A percentile compares a stretch with the other conserved stretches of the same genome.
phyloP scores from a whole-genome alignment of 805 yeast species.

The Schizosaccharomyces pombe region DNA sequence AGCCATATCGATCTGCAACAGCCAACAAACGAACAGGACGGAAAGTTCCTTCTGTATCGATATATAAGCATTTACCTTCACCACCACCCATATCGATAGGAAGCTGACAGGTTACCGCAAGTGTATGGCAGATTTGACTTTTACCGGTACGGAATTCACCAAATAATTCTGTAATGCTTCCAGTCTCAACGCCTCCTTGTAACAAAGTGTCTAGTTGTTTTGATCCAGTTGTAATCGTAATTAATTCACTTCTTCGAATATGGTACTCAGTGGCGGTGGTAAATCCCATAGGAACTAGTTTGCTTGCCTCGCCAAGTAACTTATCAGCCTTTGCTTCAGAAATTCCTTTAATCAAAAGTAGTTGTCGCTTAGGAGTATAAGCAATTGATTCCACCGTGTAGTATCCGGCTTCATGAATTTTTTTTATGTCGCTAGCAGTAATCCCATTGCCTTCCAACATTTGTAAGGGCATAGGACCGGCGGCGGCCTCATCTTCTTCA shows the following conservation, averaged over 20 bases:
- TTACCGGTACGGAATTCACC: slow-evolving; percentile 97
- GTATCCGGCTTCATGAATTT: slow-evolving; percentile 58
- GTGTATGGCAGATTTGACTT: slow-evolving; percentile 86
- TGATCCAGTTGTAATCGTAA: slow-evolving; percentile 86
- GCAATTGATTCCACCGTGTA: slow-evolving; percentile 86
- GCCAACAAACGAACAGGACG: slow-evolving; percentile 76
- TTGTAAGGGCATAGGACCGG: slow-evolving; percentile 11
- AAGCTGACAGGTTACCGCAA: slow-evolving; percentile 82
- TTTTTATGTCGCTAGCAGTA: slow-evolving; percentile 49
- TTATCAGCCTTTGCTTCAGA: slow-evolving; percentile 88
- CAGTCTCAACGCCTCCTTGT: slow-evolving; percentile 95
- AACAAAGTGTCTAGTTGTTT: slow-evolving; percentile 74
- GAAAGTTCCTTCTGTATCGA: slow-evolving; percentile 93
- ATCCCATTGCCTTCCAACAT: slow-evolving; percentile 51
- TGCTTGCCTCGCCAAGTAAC: slow-evolving; percentile 58
- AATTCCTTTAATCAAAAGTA: slow-evolving; percentile 66
- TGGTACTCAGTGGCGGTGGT: slow-evolving; percentile 92
- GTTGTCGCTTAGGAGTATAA: slow-evolving; percentile 65
- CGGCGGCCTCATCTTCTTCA: slow-evolving; percentile 7
- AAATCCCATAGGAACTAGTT: slow-evolving; percentile 83
- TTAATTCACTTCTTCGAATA: slow-evolving; percentile 66
- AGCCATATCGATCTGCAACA: slow-evolving; percentile 74
- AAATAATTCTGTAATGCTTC: slow-evolving; percentile 84
- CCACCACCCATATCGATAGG: slow-evolving; percentile 97
- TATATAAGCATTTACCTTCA: slow-evolving; percentile 87